phyloP scores from a whole-genome alignment of 2,329 filamentous ascomycete species.

The Aspergillus brasiliensis region DNA sequence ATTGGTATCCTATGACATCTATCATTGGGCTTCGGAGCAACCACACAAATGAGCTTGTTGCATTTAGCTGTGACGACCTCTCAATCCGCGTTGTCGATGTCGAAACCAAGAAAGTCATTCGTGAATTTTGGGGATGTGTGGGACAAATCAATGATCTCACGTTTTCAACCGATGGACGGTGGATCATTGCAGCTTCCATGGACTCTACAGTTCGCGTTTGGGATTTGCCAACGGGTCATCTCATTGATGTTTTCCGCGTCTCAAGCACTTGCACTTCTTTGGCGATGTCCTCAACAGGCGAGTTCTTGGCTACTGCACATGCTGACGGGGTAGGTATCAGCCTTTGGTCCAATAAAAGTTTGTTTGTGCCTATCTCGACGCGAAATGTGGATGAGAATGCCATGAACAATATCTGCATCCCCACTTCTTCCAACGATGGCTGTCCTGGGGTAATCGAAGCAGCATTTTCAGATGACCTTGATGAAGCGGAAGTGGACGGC shows the following conservation, averaged over 20 bases:
- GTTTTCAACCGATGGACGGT: constrained; percentile 91
- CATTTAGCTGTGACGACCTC: constrained; percentile 84
- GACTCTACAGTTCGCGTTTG: constrained; percentile 82
- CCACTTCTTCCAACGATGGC: constrained; percentile 80
- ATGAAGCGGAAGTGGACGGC: constrained; percentile 52
- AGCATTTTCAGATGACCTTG: constrained; percentile 64
- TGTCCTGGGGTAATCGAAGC: constrained; percentile 75
- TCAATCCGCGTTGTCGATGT: constrained; percentile 88
- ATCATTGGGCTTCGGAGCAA: constrained; percentile 81
- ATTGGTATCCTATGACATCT: constrained; percentile 77
- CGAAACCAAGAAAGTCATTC: constrained; percentile 84
- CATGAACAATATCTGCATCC: constrained; percentile 65
- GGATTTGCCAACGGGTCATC: constrained; percentile 92
- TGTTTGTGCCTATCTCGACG: constrained; percentile 88
- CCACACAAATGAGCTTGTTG: constrained; percentile 78
- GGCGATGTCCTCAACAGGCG: constrained; percentile 84
- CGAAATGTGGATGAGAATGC: constrained; percentile 79
- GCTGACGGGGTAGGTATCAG: constrained; percentile 83
- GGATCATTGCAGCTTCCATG: constrained; percentile 85
- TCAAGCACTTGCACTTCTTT: constrained; percentile 78
- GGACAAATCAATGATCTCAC: constrained; percentile 75
- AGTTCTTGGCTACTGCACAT: constrained; percentile 89
- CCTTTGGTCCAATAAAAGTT: constrained; percentile 90
- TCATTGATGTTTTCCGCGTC: constrained; percentile 88
- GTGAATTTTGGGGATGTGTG: constrained; percentile 85